Evolutionary conservation across 495 filamentous ascomycete species (phyloP).

Genomic region (Talaromyces nanjingensis): DNA sequence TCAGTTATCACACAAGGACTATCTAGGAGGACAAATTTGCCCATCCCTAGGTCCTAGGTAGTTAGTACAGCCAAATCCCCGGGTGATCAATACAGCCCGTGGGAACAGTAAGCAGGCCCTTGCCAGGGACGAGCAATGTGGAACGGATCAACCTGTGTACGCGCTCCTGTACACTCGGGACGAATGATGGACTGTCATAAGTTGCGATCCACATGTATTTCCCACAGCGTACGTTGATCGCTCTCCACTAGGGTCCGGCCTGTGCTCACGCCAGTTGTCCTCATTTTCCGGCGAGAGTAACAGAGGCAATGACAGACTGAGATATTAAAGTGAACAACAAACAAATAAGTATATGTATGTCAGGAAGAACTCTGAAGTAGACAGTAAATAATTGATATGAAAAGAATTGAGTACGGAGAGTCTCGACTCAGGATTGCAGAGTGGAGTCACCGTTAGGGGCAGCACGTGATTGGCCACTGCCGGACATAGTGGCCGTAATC

Average conservation of each 20-base stretch:
- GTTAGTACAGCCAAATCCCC: neutral
- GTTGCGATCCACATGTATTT: neutral
- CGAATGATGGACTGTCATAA: neutral
- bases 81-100: neutral
- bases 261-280: neutral
- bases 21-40: neutral
- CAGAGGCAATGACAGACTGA: neutral
- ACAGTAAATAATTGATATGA: too few species aligned
- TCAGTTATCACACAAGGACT: neutral
- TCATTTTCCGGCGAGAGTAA: neutral
- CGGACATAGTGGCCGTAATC: neutral
- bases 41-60: too few species aligned
- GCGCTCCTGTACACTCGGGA: neutral
- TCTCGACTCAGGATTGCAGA: neutral
- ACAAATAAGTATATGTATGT: neutral
- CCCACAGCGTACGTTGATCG: neutral
- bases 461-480: slow-evolving; percentile 2
- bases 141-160: neutral
- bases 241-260: neutral
- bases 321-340: neutral
- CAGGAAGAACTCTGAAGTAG: neutral
- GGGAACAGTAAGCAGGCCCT: neutral
- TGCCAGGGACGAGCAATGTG: neutral
- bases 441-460: neutral
- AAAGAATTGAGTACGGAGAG: too few species aligned